A percentile compares a stretch with the other conserved stretches of the same genome.
Evolutionary conservation across 2,329 filamentous ascomycete genomes (phyloP).

Genomic region (Cladorrhinum sp.): DNA sequence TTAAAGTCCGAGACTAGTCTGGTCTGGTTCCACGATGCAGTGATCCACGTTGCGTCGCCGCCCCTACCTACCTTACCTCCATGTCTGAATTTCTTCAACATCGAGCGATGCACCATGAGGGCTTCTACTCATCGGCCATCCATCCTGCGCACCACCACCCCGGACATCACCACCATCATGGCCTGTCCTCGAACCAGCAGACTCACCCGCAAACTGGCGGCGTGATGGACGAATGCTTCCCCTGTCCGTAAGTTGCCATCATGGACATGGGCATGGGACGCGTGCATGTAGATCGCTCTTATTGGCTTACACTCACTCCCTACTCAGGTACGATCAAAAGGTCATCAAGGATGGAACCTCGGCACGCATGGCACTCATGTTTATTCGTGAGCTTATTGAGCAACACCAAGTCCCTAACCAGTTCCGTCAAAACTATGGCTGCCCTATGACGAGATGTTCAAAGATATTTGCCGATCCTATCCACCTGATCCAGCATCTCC

Average conservation of each 20-base stretch:
- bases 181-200: neutral
- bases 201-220: slow-evolving; percentile 17
- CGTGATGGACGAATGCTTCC: slow-evolving; percentile 20
- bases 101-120: slow-evolving; percentile 28
- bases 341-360: slow-evolving; percentile 28
- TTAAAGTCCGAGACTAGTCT: slow-evolving; percentile 25
- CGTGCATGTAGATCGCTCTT: neutral
- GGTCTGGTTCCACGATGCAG: slow-evolving; percentile 30
- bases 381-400: slow-evolving; percentile 31
- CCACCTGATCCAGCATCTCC: slow-evolving; percentile 29
- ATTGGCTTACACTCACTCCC: slow-evolving; percentile 5
- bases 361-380: slow-evolving; percentile 31
- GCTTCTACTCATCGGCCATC: slow-evolving; percentile 20
- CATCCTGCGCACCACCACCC: slow-evolving; percentile 20
- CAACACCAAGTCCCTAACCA: slow-evolving; percentile 22
- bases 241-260: slow-evolving; percentile 28
- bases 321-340: slow-evolving; percentile 30
- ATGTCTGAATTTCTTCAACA: slow-evolving; percentile 27
- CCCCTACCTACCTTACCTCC: slow-evolving; percentile 5
- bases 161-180: slow-evolving; percentile 5
- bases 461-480: slow-evolving; percentile 25
- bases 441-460: slow-evolving; percentile 31
- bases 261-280: neutral
- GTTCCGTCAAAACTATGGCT: slow-evolving; percentile 25
- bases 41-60: slow-evolving; percentile 24